Evolutionary conservation across 306 rosid genomes (phyloP).

Genomic region (Prunus mongolica): DNA sequence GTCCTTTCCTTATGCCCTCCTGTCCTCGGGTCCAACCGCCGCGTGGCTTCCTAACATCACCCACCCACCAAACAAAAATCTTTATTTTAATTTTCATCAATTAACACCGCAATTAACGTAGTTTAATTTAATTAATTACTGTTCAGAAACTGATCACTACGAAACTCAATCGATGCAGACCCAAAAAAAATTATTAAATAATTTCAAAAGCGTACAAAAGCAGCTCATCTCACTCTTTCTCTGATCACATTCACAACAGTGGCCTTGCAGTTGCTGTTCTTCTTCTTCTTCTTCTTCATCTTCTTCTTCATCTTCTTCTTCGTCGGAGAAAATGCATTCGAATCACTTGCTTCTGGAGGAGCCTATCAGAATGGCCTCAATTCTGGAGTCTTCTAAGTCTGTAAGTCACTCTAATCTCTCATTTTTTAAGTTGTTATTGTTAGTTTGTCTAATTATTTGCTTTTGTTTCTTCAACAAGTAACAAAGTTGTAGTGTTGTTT

Average conservation of each 20-base stretch:
- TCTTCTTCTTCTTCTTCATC: neutral
- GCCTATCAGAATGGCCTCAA: conserved; percentile 78
- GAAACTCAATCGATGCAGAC: neutral
- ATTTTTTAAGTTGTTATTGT: neutral
- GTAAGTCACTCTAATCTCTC: conserved; percentile 29
- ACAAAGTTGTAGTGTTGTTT: conserved; percentile 2
- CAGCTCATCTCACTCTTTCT: neutral
- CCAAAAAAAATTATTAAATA: neutral
- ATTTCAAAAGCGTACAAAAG: neutral
- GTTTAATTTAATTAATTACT: neutral
- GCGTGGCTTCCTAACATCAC: neutral
- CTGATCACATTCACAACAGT: neutral
- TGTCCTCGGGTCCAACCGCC: neutral
- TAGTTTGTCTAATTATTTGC: neutral
- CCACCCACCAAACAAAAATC: neutral
- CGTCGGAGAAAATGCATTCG: conserved; percentile 40
- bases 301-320: neutral
- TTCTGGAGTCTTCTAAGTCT: conserved; percentile 78
- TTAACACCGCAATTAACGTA: neutral
- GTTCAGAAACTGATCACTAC: neutral
- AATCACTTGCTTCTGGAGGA: conserved; percentile 72
- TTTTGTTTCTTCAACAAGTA: neutral
- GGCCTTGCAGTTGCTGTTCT: neutral
- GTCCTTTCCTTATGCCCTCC: neutral
- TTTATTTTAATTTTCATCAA: neutral